phyloP scores from a whole-genome alignment of 495 filamentous ascomycete species.

The Staphylotrichum longicolle region DNA sequence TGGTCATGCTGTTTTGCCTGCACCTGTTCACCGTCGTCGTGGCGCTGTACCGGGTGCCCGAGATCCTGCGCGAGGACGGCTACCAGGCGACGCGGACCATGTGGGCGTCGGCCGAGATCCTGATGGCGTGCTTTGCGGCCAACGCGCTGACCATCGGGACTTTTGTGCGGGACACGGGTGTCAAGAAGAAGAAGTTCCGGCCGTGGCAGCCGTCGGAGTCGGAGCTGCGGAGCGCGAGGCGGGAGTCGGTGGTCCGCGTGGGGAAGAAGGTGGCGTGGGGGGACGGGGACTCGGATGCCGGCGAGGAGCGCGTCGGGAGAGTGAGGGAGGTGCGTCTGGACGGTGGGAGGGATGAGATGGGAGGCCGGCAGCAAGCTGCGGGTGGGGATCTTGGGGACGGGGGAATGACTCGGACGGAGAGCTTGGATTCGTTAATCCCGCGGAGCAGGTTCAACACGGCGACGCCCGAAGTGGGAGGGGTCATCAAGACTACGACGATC shows the following conservation, averaged over 20 bases:
- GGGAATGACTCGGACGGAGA: constrained; percentile 13
- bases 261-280: constrained; percentile 17
- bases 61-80: constrained; percentile 58
- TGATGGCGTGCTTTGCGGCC: constrained; percentile 70
- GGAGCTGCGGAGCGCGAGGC: constrained; percentile 6
- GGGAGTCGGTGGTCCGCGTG: constrained; percentile 1
- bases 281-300: constrained; percentile 1
- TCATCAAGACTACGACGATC: constrained; percentile 36
- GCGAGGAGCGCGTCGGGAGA: background rate
- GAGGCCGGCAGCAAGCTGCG: background rate
- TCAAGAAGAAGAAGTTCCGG: constrained; percentile 71
- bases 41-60: constrained; percentile 71
- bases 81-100: constrained; percentile 73
- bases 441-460: background rate
- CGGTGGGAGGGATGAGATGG: background rate
- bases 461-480: background rate
- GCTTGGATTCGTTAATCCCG: constrained; percentile 31
- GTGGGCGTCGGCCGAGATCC: constrained; percentile 70
- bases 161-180: constrained; percentile 72
- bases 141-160: constrained; percentile 77
- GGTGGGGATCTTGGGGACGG: background rate
- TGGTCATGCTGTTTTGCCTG: constrained; percentile 72
- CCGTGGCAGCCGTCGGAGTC: constrained; percentile 36
- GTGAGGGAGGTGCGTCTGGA: background rate
- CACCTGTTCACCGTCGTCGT: constrained; percentile 70